Percentiles rank a stretch among this genome's conserved stretches.
Evolutionary conservation across 768 basidiomycete genomes (phyloP).

Genomic region (Sistotremastrum niveocremeum): DNA sequence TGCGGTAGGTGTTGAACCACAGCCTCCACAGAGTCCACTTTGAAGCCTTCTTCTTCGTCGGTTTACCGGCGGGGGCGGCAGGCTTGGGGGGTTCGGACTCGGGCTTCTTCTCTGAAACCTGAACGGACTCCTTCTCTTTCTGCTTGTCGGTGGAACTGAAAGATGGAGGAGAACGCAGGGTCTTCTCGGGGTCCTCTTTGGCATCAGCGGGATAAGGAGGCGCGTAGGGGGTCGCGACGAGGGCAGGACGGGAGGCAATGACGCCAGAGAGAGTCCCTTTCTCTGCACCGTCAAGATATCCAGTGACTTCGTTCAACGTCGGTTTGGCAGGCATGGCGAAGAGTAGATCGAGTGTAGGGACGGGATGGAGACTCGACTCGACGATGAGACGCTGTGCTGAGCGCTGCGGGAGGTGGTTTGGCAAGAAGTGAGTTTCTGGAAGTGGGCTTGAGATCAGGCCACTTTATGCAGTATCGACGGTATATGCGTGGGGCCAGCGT

Average conservation of each 20-base stretch:
- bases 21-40: conserved; percentile 47
- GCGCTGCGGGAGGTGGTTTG: background rate
- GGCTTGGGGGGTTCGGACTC: no score
- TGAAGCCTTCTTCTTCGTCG: conserved; percentile 40
- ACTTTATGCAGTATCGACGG: no score
- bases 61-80: no score
- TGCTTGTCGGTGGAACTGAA: background rate
- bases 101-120: background rate
- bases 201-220: conserved; percentile 13
- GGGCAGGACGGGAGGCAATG: background rate
- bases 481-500: no score
- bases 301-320: conserved; percentile 23
- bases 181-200: conserved; percentile 20
- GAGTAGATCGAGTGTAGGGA: conserved; percentile 3
- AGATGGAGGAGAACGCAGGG: background rate
- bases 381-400: conserved; percentile 5
- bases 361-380: background rate
- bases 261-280: conserved; percentile 29
- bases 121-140: background rate
- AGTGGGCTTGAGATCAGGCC: no score
- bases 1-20: conserved; percentile 75
- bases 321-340: conserved; percentile 29
- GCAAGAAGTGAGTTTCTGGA: no score
- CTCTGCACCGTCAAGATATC: conserved; percentile 38
- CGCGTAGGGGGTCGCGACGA: conserved; percentile 7